These are phyloP conservation scores for Metschnikowia vanudenii DNA, from an alignment of 805 yeast genomes.

Conservation along the genomic window DNA sequence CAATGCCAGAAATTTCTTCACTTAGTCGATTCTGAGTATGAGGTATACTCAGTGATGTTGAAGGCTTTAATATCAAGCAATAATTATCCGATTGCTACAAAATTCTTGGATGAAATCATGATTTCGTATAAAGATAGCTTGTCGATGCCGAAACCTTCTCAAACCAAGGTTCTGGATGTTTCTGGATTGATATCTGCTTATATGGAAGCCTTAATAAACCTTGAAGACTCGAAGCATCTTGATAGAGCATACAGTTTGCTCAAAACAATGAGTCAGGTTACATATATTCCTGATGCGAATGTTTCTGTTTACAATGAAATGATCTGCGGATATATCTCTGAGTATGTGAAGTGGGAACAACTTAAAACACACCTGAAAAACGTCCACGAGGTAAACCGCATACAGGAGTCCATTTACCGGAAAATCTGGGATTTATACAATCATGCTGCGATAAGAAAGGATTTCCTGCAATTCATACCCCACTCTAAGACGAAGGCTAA, in stretches of 20 bases:
- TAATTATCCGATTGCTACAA: constrained; percentile 50
- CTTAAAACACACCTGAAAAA: constrained; percentile 9
- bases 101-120: constrained; percentile 55
- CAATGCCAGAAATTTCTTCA: constrained; percentile 3
- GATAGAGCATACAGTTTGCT: constrained; percentile 27
- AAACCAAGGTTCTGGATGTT: constrained; percentile 23
- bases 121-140: constrained; percentile 39
- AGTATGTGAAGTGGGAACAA: constrained; percentile 20
- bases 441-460: constrained; percentile 36
- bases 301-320: constrained; percentile 30
- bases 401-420: constrained; percentile 17
- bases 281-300: constrained; percentile 38
- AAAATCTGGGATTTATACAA: constrained; percentile 34
- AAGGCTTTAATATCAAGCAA: constrained; percentile 52
- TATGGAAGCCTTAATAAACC: constrained; percentile 34
- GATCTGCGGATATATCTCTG: constrained; percentile 26
- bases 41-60: constrained; percentile 51
- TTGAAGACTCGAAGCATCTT: constrained; percentile 17
- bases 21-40: constrained; percentile 34
- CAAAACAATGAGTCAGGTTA: constrained; percentile 27
- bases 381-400: constrained; percentile 7
- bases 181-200: constrained; percentile 45
- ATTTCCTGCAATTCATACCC: constrained; percentile 9
- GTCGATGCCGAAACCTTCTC: constrained; percentile 12
- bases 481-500: background rate